A percentile compares a stretch with the other conserved stretches of the same genome.
Conservation (phyloP, 148 eudicot genomes). For the Diospyros lotus region DNA sequence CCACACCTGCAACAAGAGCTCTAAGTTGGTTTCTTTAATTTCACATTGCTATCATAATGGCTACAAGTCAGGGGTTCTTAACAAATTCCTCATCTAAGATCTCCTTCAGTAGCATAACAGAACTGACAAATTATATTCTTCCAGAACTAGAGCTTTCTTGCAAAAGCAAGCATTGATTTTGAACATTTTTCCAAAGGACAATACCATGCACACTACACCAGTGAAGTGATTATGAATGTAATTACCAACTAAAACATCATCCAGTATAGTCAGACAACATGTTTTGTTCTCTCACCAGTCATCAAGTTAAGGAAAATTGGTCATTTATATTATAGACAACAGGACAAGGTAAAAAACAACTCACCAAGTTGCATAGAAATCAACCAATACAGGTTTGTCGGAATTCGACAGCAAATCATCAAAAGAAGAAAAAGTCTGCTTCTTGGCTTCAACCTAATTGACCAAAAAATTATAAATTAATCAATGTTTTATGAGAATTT, state of each 20-base stretch:
- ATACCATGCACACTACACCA: neutral
- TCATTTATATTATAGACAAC: neutral
- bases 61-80: neutral
- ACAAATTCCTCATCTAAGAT: neutral
- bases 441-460: conserved; percentile 70
- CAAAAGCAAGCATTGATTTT: neutral
- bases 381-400: conserved; percentile 85
- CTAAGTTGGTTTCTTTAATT: neutral
- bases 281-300: neutral
- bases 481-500: neutral
- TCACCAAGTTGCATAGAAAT: conserved; percentile 95
- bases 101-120: neutral
- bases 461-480: neutral
- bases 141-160: neutral
- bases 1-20: conserved; percentile 69
- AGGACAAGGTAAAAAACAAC: neutral
- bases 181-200: neutral
- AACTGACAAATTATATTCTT: neutral
- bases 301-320: neutral
- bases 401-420: conserved; percentile 64
- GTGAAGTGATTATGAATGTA: neutral
- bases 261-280: neutral
- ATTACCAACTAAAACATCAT: neutral
- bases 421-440: conserved; percentile 63
- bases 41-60: neutral